These are phyloP conservation scores for Coniochaeta sp. DNA, from an alignment of 2,329 filamentous ascomycete species.

Conservation along the genomic window DNA sequence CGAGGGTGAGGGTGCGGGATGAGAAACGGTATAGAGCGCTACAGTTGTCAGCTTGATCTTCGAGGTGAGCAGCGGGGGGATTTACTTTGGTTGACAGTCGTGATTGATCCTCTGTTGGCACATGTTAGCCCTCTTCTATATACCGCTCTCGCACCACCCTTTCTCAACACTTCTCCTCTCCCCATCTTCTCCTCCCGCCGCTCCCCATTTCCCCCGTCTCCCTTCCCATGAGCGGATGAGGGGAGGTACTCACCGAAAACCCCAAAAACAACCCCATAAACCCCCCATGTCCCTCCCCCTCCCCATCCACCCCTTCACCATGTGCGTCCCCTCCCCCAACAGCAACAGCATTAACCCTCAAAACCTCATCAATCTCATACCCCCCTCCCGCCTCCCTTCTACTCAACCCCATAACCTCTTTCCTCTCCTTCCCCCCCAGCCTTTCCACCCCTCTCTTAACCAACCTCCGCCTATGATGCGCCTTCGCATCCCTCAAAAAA, in stretches of 20 bases:
- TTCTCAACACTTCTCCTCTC: too few species aligned
- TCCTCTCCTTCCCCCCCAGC: slow-evolving; percentile 9
- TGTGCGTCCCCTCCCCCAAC: too few species aligned
- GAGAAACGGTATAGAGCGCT: slow-evolving; percentile 17
- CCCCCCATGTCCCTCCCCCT: slow-evolving; percentile 8
- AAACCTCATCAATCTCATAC: slow-evolving; percentile 15
- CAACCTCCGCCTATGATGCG: slow-evolving; percentile 15
- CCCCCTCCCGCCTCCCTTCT: slow-evolving; percentile 6
- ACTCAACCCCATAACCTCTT: slow-evolving; percentile 6
- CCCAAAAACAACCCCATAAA: slow-evolving; percentile 17
- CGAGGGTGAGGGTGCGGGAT: slow-evolving; percentile 13
- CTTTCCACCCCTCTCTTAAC: slow-evolving; percentile 13
- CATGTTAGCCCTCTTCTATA: too few species aligned
- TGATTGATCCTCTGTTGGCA: slow-evolving; percentile 18
- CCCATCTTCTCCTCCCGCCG: too few species aligned
- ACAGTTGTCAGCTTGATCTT: neutral
- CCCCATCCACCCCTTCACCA: too few species aligned
- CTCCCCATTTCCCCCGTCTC: too few species aligned
- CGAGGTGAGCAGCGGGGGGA: neutral
- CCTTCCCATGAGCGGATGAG: too few species aligned
- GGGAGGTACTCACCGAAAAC: slow-evolving; percentile 16
- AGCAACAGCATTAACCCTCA: slow-evolving; percentile 14
- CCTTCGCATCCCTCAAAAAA: slow-evolving; percentile 11
- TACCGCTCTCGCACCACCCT: too few species aligned
- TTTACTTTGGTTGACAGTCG: slow-evolving; percentile 19